Conservation (phyloP, 1,284 basidiomycete species). For the Ustilago lituana region DNA sequence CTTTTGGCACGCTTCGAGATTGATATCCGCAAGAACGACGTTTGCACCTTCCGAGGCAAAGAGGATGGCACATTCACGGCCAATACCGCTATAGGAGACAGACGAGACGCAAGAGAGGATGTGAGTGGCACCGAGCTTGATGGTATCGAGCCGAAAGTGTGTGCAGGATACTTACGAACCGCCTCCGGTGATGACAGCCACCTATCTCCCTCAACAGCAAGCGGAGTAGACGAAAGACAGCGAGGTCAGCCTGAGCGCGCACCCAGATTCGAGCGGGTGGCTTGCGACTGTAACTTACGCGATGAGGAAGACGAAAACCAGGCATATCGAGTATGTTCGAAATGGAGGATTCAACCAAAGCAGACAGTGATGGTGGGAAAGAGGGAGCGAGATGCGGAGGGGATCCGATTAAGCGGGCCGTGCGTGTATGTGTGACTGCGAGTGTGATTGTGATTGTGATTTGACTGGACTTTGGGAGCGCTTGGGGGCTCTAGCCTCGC, state of each 20-base stretch:
- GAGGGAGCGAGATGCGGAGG: not conserved
- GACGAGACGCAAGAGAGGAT: no score
- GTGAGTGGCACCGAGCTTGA: no score
- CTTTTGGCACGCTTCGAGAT: constrained; percentile 77
- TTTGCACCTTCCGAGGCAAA: constrained; percentile 91
- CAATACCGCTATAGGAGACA: constrained; percentile 81
- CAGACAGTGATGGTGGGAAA: constrained; percentile 8
- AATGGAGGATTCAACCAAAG: no score
- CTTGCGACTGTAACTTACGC: constrained; percentile 37
- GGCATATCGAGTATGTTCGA: constrained; percentile 38
- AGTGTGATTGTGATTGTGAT: not conserved
- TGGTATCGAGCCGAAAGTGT: no score
- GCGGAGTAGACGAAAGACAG: not conserved
- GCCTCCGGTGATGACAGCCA: constrained; percentile 82
- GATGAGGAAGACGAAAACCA: constrained; percentile 49
- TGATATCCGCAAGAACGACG: constrained; percentile 87
- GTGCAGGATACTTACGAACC: constrained; percentile 71
- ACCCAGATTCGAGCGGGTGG: no score
- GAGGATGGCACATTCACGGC: constrained; percentile 87
- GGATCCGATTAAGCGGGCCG: not conserved
- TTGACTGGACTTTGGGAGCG: no score
- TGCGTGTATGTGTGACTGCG: constrained; percentile 4
- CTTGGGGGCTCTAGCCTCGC: no score
- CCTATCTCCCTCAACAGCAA: no score
- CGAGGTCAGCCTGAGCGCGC: not conserved